Evolutionary conservation across 106 monocot genomes (phyloP), one percentile per base, ranked within the genome.

Genomic region (Dactylorhiza incarnata): DNA sequence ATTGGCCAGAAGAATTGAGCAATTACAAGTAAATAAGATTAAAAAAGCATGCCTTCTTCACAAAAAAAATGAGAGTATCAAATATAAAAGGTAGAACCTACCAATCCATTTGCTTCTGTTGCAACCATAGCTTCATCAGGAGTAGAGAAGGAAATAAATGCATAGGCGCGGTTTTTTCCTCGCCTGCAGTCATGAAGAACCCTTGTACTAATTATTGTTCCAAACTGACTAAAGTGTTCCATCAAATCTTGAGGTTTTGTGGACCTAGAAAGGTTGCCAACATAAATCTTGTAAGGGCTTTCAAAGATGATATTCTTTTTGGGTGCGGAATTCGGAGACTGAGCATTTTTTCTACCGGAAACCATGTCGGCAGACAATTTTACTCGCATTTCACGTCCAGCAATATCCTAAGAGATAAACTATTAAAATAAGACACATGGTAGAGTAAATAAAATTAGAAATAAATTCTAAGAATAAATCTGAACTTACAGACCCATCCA

Each of bases 401-500:
- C 82, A 25, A 89, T 71, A 77, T 92, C 92, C 92, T 92, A 76
- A 10, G 22, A 78, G 62, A 56, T n/a, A n/a, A 69, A 26, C n/a
- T n/a, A 46, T 12, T 4, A 14, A 37, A 10, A 45, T 10, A 44
- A 50, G 54, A 65, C 10, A 13, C 49, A 61, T 19, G 75, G 53
- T 13, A 62, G 8, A 13, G 12, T 71, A 5, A 7, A 22, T 15
- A 15, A 67, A 45, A 55, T 61, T 51, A 62, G 2, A 68, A 10
- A 58, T 7, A 26, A 55, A 45, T 0, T 44, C 23, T 10, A 45
- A 49, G 9, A 54, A 68, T 70, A n/a, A 45, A n/a, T n/a, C n/a
- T n/a, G n/a, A n/a, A 76, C 89, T 85, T 85, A 92, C 92, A 67
- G 87, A 87, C 74, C 89, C 87, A 85, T 92, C 89, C 55, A 92